Evolutionary conservation across 768 basidiomycete species (phyloP).

Genomic region (Amyloporia xantha): DNA sequence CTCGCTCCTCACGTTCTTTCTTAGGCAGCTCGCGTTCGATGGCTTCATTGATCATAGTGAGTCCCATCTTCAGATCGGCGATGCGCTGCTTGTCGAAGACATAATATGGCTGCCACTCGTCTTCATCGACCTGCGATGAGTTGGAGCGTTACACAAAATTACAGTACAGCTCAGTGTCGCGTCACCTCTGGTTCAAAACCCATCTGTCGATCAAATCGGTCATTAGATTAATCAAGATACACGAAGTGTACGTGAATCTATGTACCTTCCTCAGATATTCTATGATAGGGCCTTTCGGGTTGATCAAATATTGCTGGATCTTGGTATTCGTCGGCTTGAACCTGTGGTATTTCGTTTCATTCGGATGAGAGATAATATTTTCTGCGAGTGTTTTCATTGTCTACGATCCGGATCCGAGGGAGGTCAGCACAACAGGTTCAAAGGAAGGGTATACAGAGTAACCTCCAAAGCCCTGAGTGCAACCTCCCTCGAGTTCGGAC

Average conservation of each 20-base stretch:
- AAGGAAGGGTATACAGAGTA: conserved; percentile 14
- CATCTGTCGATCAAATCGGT: conserved; percentile 36
- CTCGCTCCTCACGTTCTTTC: conserved; percentile 37
- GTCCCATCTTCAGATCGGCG: conserved; percentile 55
- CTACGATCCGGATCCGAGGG: conserved; percentile 29
- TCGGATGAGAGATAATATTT: conserved; percentile 45
- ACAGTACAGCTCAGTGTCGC: not conserved
- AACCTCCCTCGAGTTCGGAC: conserved; percentile 58
- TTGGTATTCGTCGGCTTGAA: conserved; percentile 71
- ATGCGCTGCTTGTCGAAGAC: conserved; percentile 48
- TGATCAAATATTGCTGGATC: conserved; percentile 61
- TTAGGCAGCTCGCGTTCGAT: conserved; percentile 46
- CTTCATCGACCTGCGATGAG: conserved; percentile 27
- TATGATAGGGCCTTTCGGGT: conserved; percentile 55
- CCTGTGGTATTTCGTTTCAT: conserved; percentile 60
- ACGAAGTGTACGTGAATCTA: not conserved
- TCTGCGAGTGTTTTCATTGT: conserved; percentile 62
- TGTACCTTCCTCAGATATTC: not conserved
- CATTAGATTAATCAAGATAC: not conserved
- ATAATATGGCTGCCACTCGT: conserved; percentile 69
- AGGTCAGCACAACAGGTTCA: not conserved
- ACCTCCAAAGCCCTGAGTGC: conserved; percentile 63
- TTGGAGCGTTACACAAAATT: not conserved
- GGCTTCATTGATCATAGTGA: conserved; percentile 57
- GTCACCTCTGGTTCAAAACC: conserved; percentile 69